phyloP scores from a whole-genome alignment of 2,329 filamentous ascomycete species.

The Neofusicoccum kwambonambiense region DNA sequence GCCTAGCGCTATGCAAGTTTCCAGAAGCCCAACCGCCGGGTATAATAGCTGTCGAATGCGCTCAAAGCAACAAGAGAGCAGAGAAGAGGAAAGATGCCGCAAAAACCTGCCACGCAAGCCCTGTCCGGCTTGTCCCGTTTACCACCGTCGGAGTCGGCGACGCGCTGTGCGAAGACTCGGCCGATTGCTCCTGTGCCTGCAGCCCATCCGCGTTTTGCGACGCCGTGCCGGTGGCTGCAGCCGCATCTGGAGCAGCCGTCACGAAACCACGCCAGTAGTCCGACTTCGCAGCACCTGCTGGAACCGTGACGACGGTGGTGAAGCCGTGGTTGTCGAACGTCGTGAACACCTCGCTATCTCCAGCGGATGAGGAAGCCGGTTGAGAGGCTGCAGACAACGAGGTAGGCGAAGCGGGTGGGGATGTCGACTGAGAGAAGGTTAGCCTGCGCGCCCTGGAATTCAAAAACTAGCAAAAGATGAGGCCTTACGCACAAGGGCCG shows the following conservation, averaged over 20 bases:
- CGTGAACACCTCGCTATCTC: slow-evolving; percentile 43
- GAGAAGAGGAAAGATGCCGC: not conserved
- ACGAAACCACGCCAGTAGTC: slow-evolving; percentile 50
- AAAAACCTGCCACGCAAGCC: not conserved
- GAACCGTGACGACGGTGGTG: slow-evolving; percentile 45
- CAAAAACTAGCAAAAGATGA: slow-evolving; percentile 15
- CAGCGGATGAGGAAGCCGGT: slow-evolving; percentile 46
- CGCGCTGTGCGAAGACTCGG: not conserved
- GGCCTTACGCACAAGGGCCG: slow-evolving; percentile 66
- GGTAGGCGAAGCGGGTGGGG: slow-evolving; percentile 53
- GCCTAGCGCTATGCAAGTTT: slow-evolving; percentile 9
- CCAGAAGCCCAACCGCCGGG: not conserved
- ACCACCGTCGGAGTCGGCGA: not conserved
- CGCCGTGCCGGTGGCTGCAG: not conserved
- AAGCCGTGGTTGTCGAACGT: slow-evolving; percentile 52
- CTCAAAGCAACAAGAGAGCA: not conserved
- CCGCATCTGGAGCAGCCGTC: slow-evolving; percentile 24
- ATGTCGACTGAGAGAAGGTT: slow-evolving; percentile 46
- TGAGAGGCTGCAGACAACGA: slow-evolving; percentile 48
- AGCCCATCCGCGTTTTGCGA: not conserved
- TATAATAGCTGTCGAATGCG: not conserved
- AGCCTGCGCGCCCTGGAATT: slow-evolving; percentile 3
- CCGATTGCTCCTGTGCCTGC: slow-evolving; percentile 5
- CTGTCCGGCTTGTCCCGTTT: not conserved
- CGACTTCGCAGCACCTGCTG: slow-evolving; percentile 39